Conservation (phyloP, 139 green algal species). For the Monoraphidium neglectum region DNA sequence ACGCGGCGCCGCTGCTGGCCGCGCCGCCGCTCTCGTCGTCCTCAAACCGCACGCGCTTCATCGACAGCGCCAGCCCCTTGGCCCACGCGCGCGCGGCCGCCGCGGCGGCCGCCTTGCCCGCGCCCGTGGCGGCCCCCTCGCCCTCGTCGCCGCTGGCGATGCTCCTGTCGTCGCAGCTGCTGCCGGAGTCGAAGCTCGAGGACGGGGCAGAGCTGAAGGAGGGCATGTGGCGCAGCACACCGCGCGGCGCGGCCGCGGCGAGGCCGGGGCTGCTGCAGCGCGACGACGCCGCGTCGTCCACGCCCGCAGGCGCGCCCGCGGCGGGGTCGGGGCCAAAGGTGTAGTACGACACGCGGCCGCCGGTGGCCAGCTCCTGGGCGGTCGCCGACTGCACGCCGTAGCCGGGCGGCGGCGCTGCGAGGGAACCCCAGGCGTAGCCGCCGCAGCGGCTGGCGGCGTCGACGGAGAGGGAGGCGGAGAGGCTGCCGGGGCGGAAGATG, state of each 20-base stretch:
- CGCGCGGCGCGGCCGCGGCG: not conserved
- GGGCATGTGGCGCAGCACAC: slow-evolving; percentile 29
- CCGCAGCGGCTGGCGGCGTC: slow-evolving; percentile 32
- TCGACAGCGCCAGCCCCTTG: no score
- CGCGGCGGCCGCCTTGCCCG: no score
- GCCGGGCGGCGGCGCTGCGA: slow-evolving; percentile 31
- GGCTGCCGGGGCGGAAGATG: slow-evolving; percentile 43
- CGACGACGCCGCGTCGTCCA: not conserved
- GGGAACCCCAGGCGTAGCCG: slow-evolving; percentile 27
- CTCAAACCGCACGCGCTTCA: no score
- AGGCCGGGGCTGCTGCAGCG: not conserved
- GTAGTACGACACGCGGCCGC: slow-evolving; percentile 52
- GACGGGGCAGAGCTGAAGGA: slow-evolving; percentile 17
- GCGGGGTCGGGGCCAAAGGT: slow-evolving; percentile 42
- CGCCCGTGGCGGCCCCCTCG: not conserved
- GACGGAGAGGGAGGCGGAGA: slow-evolving; percentile 46
- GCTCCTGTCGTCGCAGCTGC: slow-evolving; percentile 7
- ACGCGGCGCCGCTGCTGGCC: no score
- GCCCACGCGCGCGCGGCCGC: no score
- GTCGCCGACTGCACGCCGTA: slow-evolving; percentile 42
- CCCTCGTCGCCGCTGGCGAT: slow-evolving; percentile 16
- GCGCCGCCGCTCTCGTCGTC: no score
- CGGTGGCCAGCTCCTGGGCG: slow-evolving; percentile 42
- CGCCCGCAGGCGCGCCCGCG: not conserved
- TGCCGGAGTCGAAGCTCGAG: not conserved